These are phyloP conservation scores for Mastigamoeba balamuthi DNA, from an alignment of 78 protist species.

Conservation along the genomic window DNA sequence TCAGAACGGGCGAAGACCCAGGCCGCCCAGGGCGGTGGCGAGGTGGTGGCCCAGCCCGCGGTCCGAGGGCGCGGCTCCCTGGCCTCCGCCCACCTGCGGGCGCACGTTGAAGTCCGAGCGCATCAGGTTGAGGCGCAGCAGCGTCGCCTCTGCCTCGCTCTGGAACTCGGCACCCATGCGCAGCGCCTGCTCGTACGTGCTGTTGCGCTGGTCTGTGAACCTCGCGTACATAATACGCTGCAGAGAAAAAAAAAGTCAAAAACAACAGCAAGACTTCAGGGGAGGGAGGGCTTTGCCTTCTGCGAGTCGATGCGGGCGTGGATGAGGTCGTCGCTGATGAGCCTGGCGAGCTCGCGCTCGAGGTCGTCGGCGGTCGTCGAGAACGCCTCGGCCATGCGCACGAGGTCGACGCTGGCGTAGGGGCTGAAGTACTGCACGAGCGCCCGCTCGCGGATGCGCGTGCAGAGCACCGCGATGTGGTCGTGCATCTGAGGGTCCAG, in stretches of 20 bases:
- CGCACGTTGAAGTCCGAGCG: neutral
- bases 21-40: too few species aligned
- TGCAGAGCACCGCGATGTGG: conserved; percentile 20
- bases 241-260: neutral
- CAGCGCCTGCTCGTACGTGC: conserved; percentile 9
- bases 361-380: neutral
- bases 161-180: conserved; percentile 3
- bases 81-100: too few species aligned
- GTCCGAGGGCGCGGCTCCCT: too few species aligned
- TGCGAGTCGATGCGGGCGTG: conserved; percentile 63
- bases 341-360: conserved; percentile 23
- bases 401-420: conserved; percentile 12
- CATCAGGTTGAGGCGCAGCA: conserved; percentile 17
- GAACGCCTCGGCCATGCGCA: conserved; percentile 40
- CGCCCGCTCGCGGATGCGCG: conserved; percentile 13
- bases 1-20: too few species aligned
- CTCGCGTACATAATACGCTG: neutral
- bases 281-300: conserved; percentile 20
- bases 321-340: conserved; percentile 28
- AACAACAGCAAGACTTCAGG: neutral
- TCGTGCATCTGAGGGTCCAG: conserved; percentile 12
- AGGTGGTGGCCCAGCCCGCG: too few species aligned
- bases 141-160: neutral
- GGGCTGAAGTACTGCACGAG: conserved; percentile 59
- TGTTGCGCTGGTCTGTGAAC: conserved; percentile 11